A percentile compares a stretch with the other conserved stretches of the same genome.
Evolutionary conservation across 2,329 filamentous ascomycete species (phyloP).

Genomic region (Fusarium anthophilum): DNA sequence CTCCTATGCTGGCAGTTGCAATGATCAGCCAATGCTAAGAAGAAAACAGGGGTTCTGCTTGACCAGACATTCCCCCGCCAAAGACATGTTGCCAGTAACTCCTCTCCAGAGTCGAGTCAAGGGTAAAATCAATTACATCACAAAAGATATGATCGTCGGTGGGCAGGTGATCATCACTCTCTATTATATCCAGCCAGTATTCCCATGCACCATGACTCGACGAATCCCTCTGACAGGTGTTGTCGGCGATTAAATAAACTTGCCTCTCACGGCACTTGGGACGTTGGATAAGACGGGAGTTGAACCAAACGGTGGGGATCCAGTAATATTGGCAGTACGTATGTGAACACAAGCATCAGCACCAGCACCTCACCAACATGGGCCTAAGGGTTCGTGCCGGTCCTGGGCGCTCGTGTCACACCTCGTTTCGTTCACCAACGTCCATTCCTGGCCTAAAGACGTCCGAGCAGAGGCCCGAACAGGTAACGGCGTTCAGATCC

Average conservation of each 20-base stretch:
- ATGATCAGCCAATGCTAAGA: background rate
- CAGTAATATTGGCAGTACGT: background rate
- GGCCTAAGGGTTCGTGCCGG: slow-evolving; percentile 33
- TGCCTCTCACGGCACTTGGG: slow-evolving; percentile 13
- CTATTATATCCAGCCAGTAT: background rate
- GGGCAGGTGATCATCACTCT: background rate
- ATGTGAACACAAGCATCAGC: slow-evolving; percentile 3
- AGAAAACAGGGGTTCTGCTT: slow-evolving; percentile 10
- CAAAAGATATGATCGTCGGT: background rate
- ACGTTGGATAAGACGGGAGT: slow-evolving; percentile 28
- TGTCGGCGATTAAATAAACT: slow-evolving; percentile 19
- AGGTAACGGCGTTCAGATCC: slow-evolving; percentile 13
- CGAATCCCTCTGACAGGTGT: slow-evolving; percentile 17
- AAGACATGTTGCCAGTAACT: background rate
- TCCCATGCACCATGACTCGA: slow-evolving; percentile 5
- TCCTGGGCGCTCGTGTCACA: slow-evolving; percentile 26
- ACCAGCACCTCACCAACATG: slow-evolving; percentile 12
- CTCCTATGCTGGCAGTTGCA: background rate
- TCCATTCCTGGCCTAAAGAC: slow-evolving; percentile 18
- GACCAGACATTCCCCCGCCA: slow-evolving; percentile 4
- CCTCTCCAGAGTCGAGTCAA: background rate
- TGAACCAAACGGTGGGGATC: slow-evolving; percentile 28
- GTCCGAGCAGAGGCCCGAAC: slow-evolving; percentile 1
- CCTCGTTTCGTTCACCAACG: slow-evolving; percentile 16
- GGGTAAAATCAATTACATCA: background rate